A percentile compares a stretch with the other conserved stretches of the same genome.
These are phyloP conservation scores for Emydomyces testavorans DNA, from an alignment of 2,329 filamentous ascomycete genomes.

Conservation along the genomic window DNA sequence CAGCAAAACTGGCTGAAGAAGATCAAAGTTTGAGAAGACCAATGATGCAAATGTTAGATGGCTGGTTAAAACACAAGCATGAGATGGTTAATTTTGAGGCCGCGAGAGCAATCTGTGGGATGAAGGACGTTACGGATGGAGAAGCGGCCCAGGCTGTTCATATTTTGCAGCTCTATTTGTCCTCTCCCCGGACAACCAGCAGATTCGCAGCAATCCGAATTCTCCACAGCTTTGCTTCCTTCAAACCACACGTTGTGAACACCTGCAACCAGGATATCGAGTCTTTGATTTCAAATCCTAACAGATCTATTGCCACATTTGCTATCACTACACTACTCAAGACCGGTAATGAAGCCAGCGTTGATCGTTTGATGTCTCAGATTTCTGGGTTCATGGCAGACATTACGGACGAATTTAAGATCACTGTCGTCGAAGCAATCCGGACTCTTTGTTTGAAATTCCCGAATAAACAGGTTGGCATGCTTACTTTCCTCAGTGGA, in stretches of 20 bases:
- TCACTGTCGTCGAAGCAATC: constrained; percentile 98
- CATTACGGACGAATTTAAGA: constrained; percentile 99
- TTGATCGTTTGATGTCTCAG: constrained; percentile 96
- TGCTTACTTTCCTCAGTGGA: constrained; percentile 95
- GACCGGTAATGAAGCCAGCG: constrained; percentile 94
- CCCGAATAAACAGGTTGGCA: constrained; percentile 92
- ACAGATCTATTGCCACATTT: constrained; percentile 94
- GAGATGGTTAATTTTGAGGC: constrained; percentile 99
- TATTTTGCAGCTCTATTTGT: constrained; percentile 91
- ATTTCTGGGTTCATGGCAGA: constrained; percentile 98
- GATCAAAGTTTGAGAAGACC: constrained; percentile 78
- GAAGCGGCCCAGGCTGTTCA: constrained; percentile 90
- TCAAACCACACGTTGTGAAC: constrained; percentile 87
- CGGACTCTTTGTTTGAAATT: constrained; percentile 95
- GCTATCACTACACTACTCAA: constrained; percentile 96
- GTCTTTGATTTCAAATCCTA: constrained; percentile 88
- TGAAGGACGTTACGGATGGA: constrained; percentile 82
- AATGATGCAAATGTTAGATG: constrained; percentile 94
- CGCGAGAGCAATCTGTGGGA: constrained; percentile 92
- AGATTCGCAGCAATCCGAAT: constrained; percentile 97
- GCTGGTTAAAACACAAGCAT: constrained; percentile 95
- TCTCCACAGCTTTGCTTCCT: constrained; percentile 88
- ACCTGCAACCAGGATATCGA: constrained; percentile 97
- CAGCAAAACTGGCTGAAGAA: constrained; percentile 87
- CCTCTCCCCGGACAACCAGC: constrained; percentile 85